Conservation (phyloP, 257 asterid species). For the Knoxia roxburghii region DNA sequence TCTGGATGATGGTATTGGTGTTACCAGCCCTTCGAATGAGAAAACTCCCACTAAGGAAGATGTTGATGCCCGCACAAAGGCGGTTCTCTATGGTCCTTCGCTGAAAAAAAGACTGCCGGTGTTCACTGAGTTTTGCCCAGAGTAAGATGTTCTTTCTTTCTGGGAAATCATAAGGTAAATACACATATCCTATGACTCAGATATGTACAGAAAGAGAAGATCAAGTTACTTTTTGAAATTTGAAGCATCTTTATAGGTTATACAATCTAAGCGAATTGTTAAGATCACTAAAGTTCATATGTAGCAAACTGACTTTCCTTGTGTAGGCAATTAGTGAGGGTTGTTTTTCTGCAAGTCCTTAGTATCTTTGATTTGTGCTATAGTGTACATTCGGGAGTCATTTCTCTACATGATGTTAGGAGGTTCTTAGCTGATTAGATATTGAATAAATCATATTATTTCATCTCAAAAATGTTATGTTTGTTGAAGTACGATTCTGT, state of each 20-base stretch:
- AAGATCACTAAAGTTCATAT: background rate
- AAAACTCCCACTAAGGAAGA: conserved; percentile 34
- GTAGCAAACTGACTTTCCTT: no score
- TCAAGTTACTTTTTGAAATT: background rate
- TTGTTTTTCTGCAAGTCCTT: background rate
- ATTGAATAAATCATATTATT: no score
- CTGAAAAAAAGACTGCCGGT: conserved; percentile 42
- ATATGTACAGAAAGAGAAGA: background rate
- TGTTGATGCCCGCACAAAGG: conserved; percentile 34
- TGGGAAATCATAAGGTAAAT: no score
- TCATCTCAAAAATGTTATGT: no score
- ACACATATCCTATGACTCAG: no score
- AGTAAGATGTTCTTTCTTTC: conserved; percentile 5
- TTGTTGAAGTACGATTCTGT: no score
- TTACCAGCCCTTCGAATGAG: conserved; percentile 31
- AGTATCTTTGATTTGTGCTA: no score
- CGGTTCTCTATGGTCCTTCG: conserved; percentile 39
- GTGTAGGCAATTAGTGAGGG: background rate
- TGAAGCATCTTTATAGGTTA: background rate
- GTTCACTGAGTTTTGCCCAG: conserved; percentile 39
- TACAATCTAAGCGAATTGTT: background rate
- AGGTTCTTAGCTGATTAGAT: no score
- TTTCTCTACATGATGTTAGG: no score
- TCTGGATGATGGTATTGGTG: conserved; percentile 50
- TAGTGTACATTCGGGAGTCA: no score